Evolutionary conservation across 768 basidiomycete genomes (phyloP).

Genomic region (Boletus coccyginus): DNA sequence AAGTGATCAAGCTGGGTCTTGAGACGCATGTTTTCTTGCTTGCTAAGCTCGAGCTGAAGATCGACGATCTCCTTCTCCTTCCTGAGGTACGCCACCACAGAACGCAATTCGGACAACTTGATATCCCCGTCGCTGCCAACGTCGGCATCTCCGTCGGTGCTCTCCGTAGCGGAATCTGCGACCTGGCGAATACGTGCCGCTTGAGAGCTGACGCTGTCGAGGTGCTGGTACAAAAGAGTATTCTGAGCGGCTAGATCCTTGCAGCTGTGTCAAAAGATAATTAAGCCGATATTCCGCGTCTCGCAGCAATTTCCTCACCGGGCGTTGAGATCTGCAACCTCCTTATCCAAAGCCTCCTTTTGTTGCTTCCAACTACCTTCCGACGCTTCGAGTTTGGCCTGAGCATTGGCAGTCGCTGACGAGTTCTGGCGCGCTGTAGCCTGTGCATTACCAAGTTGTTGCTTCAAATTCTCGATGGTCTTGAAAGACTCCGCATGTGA

Average conservation of each 20-base stretch:
- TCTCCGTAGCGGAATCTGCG: slow-evolving; percentile 49
- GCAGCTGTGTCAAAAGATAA: slow-evolving; percentile 41
- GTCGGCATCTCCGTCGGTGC: slow-evolving; percentile 43
- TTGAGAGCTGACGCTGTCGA: slow-evolving; percentile 80
- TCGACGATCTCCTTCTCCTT: slow-evolving; percentile 94
- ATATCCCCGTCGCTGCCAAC: slow-evolving; percentile 51
- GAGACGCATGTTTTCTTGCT: slow-evolving; percentile 69
- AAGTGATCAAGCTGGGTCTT: slow-evolving; percentile 77
- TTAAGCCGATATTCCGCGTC: background rate
- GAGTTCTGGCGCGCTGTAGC: slow-evolving; percentile 54
- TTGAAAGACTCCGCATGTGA: slow-evolving; percentile 87
- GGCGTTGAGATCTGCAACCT: slow-evolving; percentile 65
- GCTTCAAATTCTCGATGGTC: slow-evolving; percentile 58
- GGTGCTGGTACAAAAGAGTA: slow-evolving; percentile 71
- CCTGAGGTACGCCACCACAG: slow-evolving; percentile 77
- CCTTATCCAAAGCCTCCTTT: slow-evolving; percentile 73
- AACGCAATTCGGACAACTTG: slow-evolving; percentile 69
- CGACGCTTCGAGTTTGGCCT: slow-evolving; percentile 66
- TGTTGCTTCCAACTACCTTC: slow-evolving; percentile 82
- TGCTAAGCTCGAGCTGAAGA: slow-evolving; percentile 78
- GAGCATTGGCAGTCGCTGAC: slow-evolving; percentile 68
- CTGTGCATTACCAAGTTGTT: slow-evolving; percentile 55
- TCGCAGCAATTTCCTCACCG: slow-evolving; percentile 44
- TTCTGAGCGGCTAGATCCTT: slow-evolving; percentile 79
- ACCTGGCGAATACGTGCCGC: slow-evolving; percentile 77